Conservation (phyloP, 768 basidiomycete species). For the Trametes cingulata region DNA sequence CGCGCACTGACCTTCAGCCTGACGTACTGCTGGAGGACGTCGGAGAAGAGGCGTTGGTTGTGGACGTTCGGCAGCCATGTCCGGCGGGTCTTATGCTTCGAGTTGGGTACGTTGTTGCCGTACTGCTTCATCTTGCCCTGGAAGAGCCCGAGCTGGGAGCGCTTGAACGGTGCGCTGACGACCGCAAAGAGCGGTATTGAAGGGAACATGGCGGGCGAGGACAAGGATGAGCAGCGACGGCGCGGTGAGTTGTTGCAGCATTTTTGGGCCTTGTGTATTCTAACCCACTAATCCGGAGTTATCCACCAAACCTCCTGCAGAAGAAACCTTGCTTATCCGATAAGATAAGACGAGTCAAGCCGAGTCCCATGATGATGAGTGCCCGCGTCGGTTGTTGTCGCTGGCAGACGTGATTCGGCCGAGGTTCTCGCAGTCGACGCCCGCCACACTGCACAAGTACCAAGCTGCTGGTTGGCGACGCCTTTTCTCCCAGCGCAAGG, state of each 20-base stretch:
- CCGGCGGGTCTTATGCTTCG: slow-evolving; percentile 83
- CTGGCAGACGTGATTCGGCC: slow-evolving; percentile 19
- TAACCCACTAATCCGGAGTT: not conserved
- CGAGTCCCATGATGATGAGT: not conserved
- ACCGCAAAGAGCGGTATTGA: slow-evolving; percentile 31
- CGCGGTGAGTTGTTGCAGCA: not conserved
- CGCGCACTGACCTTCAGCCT: slow-evolving; percentile 73
- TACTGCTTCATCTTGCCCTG: slow-evolving; percentile 78
- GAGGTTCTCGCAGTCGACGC: slow-evolving; percentile 17
- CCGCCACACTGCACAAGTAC: not conserved
- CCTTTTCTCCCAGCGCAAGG: not conserved
- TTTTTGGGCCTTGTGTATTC: not conserved
- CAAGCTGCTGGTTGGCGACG: not conserved
- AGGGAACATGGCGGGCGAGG: slow-evolving; percentile 36
- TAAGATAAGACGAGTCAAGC: slow-evolving; percentile 17
- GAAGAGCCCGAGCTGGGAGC: slow-evolving; percentile 77
- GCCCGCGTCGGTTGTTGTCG: not conserved
- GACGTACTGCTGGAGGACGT: slow-evolving; percentile 57
- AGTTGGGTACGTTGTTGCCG: slow-evolving; percentile 90
- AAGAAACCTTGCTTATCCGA: not conserved
- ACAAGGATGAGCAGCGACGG: not conserved
- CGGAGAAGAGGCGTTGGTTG: slow-evolving; percentile 69
- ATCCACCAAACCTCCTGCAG: not conserved
- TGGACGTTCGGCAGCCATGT: slow-evolving; percentile 91
- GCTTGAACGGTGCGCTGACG: slow-evolving; percentile 75